These are phyloP conservation scores for Emmonsia crescens DNA, from an alignment of 2,329 filamentous ascomycete species.

Conservation along the genomic window DNA sequence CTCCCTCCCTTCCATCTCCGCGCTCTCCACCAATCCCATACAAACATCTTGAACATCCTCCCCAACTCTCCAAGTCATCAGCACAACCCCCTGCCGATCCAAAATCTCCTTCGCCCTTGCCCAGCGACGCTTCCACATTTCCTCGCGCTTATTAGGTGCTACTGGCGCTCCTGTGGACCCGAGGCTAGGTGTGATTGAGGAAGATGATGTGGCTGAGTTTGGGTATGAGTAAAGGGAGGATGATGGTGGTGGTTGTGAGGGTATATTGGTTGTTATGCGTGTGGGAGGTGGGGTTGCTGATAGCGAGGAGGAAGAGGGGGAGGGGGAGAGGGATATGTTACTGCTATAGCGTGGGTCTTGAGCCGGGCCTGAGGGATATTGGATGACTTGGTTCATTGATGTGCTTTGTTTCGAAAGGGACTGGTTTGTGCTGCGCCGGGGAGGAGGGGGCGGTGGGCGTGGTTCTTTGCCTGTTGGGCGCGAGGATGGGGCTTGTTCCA, in stretches of 20 bases:
- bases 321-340: neutral
- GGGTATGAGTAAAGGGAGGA: neutral
- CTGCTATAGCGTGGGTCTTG: neutral
- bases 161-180: neutral
- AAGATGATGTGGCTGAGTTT: slow-evolving; percentile 4
- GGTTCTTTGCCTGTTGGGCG: slow-evolving; percentile 18
- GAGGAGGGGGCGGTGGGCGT: slow-evolving; percentile 18
- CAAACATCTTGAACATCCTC: slow-evolving; percentile 36
- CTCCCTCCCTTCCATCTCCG: slow-evolving; percentile 19
- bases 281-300: neutral
- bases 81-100: slow-evolving; percentile 30
- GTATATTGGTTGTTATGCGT: neutral
- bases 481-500: slow-evolving; percentile 10
- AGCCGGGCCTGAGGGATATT: neutral
- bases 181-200: neutral
- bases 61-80: slow-evolving; percentile 38
- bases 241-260: neutral
- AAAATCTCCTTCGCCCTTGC: slow-evolving; percentile 35
- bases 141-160: slow-evolving; percentile 37
- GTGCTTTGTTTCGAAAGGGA: neutral
- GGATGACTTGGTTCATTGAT: neutral
- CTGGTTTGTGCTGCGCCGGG: slow-evolving; percentile 18
- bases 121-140: slow-evolving; percentile 40
- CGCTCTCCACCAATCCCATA: slow-evolving; percentile 33
- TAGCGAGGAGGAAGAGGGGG: neutral